These are phyloP conservation scores for Cordyceps tenuipes DNA, from an alignment of 2,329 filamentous ascomycete species.

Conservation along the genomic window DNA sequence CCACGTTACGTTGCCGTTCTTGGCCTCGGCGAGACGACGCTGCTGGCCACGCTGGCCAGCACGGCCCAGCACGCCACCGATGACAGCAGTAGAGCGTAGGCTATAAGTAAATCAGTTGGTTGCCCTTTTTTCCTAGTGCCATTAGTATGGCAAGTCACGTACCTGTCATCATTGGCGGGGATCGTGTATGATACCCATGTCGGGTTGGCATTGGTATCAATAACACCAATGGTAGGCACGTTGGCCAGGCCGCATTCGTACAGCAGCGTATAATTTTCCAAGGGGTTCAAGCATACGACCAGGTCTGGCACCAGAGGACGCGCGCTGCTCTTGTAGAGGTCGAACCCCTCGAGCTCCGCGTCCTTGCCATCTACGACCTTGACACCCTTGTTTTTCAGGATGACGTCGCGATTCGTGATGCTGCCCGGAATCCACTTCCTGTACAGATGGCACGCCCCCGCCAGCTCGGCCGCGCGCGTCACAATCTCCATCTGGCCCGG, in stretches of 20 bases:
- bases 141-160: slow-evolving; percentile 18
- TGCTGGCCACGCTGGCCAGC: slow-evolving; percentile 72
- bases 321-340: slow-evolving; percentile 53
- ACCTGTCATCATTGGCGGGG: slow-evolving; percentile 94
- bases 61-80: slow-evolving; percentile 76
- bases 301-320: slow-evolving; percentile 74
- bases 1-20: slow-evolving; percentile 57
- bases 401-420: slow-evolving; percentile 88
- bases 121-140: neutral
- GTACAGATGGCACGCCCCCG: slow-evolving; percentile 79
- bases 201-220: slow-evolving; percentile 89
- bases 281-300: slow-evolving; percentile 83
- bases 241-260: slow-evolving; percentile 84
- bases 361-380: slow-evolving; percentile 75
- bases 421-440: slow-evolving; percentile 86
- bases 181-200: slow-evolving; percentile 95
- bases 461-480: slow-evolving; percentile 69
- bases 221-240: slow-evolving; percentile 88
- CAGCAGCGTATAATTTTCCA: slow-evolving; percentile 84
- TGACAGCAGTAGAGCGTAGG: slow-evolving; percentile 70
- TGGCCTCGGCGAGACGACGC: slow-evolving; percentile 55
- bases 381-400: slow-evolving; percentile 60
- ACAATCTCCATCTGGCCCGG: slow-evolving; percentile 73
- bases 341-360: slow-evolving; percentile 49
- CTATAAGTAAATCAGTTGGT: slow-evolving; percentile 36